Evolutionary conservation across 2,329 filamentous ascomycete genomes (phyloP).

Genomic region (Didymosphaeria variabile): DNA sequence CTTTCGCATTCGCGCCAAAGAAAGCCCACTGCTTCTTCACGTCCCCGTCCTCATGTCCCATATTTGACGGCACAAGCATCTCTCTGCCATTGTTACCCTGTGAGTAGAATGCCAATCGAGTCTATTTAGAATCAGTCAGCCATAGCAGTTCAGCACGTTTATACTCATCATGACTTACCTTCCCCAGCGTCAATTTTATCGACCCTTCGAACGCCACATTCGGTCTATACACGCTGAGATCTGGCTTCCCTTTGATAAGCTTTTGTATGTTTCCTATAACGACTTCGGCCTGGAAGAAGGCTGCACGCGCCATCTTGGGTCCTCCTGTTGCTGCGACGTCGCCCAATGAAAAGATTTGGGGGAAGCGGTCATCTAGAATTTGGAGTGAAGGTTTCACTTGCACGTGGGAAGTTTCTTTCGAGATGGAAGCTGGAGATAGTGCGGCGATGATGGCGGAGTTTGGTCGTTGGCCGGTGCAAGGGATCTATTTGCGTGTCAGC

Average conservation of each 20-base stretch:
- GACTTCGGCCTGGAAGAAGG: constrained; percentile 62
- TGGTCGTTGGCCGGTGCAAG: constrained; percentile 68
- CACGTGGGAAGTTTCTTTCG: constrained; percentile 58
- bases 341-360: constrained; percentile 69
- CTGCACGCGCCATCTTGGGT: constrained; percentile 64
- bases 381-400: constrained; percentile 66
- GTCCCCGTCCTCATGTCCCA: constrained; percentile 14
- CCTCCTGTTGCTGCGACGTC: constrained; percentile 66
- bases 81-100: constrained; percentile 17
- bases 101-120: constrained; percentile 11
- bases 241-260: constrained; percentile 44
- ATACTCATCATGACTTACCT: constrained; percentile 15
- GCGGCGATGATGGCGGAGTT: constrained; percentile 60
- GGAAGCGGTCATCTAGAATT: constrained; percentile 57
- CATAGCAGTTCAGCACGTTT: background rate
- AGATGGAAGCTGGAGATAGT: constrained; percentile 57
- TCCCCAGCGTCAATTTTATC: constrained; percentile 34
- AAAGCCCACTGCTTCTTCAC: constrained; percentile 21
- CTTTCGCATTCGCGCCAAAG: constrained; percentile 19
- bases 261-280: constrained; percentile 65
- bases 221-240: constrained; percentile 21
- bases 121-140: background rate
- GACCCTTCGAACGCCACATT: constrained; percentile 23
- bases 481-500: constrained; percentile 55
- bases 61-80: constrained; percentile 13